These are phyloP conservation scores for Geosmithia flava DNA, from an alignment of 2,329 filamentous ascomycete genomes.

Conservation along the genomic window DNA sequence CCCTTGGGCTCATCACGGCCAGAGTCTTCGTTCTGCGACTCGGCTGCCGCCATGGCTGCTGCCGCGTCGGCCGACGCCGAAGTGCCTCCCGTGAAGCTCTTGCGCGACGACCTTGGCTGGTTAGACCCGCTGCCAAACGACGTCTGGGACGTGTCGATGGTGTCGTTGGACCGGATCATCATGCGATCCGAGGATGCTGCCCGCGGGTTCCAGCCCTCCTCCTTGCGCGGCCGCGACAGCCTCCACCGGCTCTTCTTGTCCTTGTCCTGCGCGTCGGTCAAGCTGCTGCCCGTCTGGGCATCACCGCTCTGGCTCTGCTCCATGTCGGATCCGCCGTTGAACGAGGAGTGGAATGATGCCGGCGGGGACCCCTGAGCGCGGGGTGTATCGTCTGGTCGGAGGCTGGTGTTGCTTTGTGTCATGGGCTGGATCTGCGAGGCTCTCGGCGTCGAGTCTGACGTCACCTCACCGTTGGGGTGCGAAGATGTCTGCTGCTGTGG, in stretches of 20 bases:
- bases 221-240: slow-evolving; percentile 54
- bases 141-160: slow-evolving; percentile 53
- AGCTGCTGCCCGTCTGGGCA: slow-evolving; percentile 11
- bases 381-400: slow-evolving; percentile 35
- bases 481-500: slow-evolving; percentile 7
- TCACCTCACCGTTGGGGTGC: slow-evolving; percentile 16
- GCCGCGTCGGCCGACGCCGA: not conserved
- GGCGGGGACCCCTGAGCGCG: slow-evolving; percentile 62
- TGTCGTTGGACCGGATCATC: slow-evolving; percentile 46
- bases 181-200: slow-evolving; percentile 28
- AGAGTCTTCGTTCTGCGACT: not conserved
- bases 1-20: slow-evolving; percentile 35
- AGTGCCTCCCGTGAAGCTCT: slow-evolving; percentile 38
- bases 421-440: slow-evolving; percentile 30
- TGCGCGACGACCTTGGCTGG: slow-evolving; percentile 20
- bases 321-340: slow-evolving; percentile 71
- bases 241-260: slow-evolving; percentile 63
- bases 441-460: slow-evolving; percentile 32
- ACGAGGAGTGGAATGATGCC: slow-evolving; percentile 62
- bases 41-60: not conserved
- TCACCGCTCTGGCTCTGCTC: slow-evolving; percentile 55
- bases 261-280: slow-evolving; percentile 38
- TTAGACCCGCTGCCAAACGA: slow-evolving; percentile 53
- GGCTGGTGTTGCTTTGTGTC: slow-evolving; percentile 9
- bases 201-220: slow-evolving; percentile 29